A percentile compares a stretch with the other conserved stretches of the same genome.
Evolutionary conservation across 2,329 filamentous ascomycete species (phyloP).

Genomic region (Tolypocladium pustulatum): DNA sequence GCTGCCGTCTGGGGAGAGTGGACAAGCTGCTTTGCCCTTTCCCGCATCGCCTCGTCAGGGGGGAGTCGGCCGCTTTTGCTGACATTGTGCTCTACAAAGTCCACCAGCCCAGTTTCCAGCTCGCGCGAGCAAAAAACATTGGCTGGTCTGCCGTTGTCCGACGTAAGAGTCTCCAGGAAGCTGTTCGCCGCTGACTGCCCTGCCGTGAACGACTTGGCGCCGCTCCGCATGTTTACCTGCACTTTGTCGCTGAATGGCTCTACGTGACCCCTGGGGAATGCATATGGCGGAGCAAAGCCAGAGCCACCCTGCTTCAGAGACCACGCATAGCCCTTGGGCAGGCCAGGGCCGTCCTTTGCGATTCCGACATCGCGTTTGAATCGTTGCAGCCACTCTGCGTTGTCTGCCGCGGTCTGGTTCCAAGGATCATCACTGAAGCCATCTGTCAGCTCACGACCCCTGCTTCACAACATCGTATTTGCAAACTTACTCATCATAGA

Average conservation of each 20-base stretch:
- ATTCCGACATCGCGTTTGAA: constrained; percentile 51
- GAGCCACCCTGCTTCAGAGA: constrained; percentile 37
- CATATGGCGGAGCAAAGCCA: constrained; percentile 46
- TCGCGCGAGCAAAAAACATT: constrained; percentile 48
- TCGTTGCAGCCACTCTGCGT: constrained; percentile 50
- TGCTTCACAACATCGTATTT: not conserved
- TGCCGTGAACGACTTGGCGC: constrained; percentile 30
- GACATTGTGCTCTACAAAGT: constrained; percentile 34
- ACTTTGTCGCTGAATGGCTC: constrained; percentile 22
- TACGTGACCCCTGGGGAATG: constrained; percentile 29
- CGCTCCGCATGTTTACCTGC: constrained; percentile 22
- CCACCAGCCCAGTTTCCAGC: constrained; percentile 42
- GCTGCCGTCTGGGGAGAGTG: constrained; percentile 36
- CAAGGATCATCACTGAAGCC: constrained; percentile 45
- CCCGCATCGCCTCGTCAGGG: constrained; percentile 33
- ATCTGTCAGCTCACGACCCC: not conserved
- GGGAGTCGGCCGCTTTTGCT: constrained; percentile 31
- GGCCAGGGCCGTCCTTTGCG: constrained; percentile 38
- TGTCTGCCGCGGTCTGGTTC: constrained; percentile 55
- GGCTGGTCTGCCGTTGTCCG: constrained; percentile 34
- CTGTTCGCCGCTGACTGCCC: constrained; percentile 35
- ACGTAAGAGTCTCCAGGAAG: constrained; percentile 33
- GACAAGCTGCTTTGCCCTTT: constrained; percentile 37
- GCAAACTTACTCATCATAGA: constrained; percentile 48
- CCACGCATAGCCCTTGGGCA: constrained; percentile 33